These are phyloP conservation scores for Naganishia onofrii DNA, from an alignment of 768 basidiomycete species.

Conservation along the genomic window DNA sequence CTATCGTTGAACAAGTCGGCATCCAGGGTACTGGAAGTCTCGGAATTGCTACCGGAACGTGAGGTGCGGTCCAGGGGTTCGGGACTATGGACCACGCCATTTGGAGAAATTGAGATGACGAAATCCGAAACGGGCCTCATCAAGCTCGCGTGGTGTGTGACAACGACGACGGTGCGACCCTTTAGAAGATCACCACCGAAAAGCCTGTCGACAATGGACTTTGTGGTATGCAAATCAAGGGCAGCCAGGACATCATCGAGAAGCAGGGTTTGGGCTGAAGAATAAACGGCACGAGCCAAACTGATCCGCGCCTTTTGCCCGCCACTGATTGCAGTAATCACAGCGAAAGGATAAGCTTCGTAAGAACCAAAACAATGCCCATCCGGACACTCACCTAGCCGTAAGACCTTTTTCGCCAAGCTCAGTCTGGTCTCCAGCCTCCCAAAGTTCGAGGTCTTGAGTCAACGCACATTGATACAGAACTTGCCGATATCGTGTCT, in stretches of 20 bases:
- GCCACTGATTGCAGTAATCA: slow-evolving; percentile 49
- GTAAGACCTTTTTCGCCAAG: slow-evolving; percentile 69
- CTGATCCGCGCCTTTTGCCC: slow-evolving; percentile 64
- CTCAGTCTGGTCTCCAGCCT: slow-evolving; percentile 67
- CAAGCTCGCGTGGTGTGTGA: slow-evolving; percentile 54
- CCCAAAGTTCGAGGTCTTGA: slow-evolving; percentile 57
- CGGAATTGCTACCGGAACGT: neutral
- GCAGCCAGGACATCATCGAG: slow-evolving; percentile 70
- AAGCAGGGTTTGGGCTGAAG: slow-evolving; percentile 63
- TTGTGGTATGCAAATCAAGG: slow-evolving; percentile 61
- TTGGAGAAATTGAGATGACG: slow-evolving; percentile 44
- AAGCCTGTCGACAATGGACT: slow-evolving; percentile 59
- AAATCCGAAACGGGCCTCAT: slow-evolving; percentile 50
- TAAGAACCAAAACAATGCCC: neutral
- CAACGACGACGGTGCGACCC: slow-evolving; percentile 60
- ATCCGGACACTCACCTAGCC: neutral
- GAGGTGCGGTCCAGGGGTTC: slow-evolving; percentile 42
- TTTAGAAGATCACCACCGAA: slow-evolving; percentile 57
- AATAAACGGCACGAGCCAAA: slow-evolving; percentile 63
- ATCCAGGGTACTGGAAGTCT: slow-evolving; percentile 24
- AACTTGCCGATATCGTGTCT: slow-evolving; percentile 55
- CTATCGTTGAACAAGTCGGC: slow-evolving; percentile 27
- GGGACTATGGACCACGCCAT: slow-evolving; percentile 43
- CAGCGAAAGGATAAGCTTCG: neutral
- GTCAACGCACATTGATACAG: slow-evolving; percentile 52